These are phyloP conservation scores for Diaporthe longicolla DNA, from an alignment of 2,329 filamentous ascomycete genomes.

Conservation along the genomic window DNA sequence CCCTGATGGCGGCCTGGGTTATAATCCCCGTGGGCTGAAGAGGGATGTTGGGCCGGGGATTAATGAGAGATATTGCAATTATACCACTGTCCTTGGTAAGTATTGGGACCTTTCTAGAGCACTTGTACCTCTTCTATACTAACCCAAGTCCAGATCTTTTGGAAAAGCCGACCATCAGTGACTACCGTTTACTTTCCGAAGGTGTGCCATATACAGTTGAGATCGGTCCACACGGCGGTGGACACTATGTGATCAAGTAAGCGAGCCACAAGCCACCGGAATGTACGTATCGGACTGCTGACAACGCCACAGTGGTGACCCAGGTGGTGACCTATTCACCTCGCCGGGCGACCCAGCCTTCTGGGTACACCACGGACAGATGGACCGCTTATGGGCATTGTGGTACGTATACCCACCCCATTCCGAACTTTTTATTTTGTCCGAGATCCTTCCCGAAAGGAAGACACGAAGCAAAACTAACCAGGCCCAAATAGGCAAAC, in stretches of 20 bases:
- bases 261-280: background rate
- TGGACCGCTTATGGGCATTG: constrained; percentile 46
- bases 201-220: constrained; percentile 11
- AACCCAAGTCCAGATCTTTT: constrained; percentile 21
- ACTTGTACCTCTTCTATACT: background rate
- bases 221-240: constrained; percentile 37
- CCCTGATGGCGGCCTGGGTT: constrained; percentile 39
- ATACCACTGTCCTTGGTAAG: constrained; percentile 24
- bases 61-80: constrained; percentile 15
- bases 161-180: constrained; percentile 39
- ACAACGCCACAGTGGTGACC: constrained; percentile 30
- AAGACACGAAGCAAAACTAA: background rate
- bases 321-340: constrained; percentile 22
- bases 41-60: constrained; percentile 34
- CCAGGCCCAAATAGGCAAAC: constrained; percentile 40
- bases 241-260: constrained; percentile 37
- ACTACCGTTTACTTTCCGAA: constrained; percentile 38
- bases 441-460: background rate
- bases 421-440: background rate
- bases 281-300: background rate
- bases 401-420: constrained; percentile 24
- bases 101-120: background rate
- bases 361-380: constrained; percentile 52
- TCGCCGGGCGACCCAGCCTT: constrained; percentile 50
- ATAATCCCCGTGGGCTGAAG: constrained; percentile 43